A percentile compares a stretch with the other conserved stretches of the same genome.
phyloP scores from a whole-genome alignment of 805 yeast genomes.

The Candida parachauliodes region DNA sequence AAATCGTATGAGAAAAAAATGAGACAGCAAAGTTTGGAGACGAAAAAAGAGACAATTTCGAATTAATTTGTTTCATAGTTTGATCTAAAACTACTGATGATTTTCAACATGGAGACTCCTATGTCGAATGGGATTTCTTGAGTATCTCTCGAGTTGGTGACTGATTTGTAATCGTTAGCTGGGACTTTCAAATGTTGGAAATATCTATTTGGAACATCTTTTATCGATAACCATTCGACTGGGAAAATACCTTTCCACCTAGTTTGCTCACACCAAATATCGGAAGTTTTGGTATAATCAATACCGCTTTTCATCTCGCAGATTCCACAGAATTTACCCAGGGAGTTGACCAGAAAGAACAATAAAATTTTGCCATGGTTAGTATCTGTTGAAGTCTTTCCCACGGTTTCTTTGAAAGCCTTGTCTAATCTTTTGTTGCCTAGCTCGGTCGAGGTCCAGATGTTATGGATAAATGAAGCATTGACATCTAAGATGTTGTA shows the following conservation, averaged over 20 bases:
- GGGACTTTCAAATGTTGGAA: slow-evolving; percentile 45
- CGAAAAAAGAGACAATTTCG: neutral
- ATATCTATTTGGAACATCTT: slow-evolving; percentile 47
- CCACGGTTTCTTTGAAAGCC: slow-evolving; percentile 30
- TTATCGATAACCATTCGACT: slow-evolving; percentile 50
- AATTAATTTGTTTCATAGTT: slow-evolving; percentile 5
- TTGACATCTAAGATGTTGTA: slow-evolving; percentile 45
- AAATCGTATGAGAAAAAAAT: neutral
- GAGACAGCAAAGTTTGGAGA: neutral
- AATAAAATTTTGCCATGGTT: slow-evolving; percentile 37
- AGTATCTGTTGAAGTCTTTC: too few species aligned
- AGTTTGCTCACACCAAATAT: slow-evolving; percentile 45
- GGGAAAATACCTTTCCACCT: slow-evolving; percentile 53
- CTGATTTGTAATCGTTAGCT: slow-evolving; percentile 46
- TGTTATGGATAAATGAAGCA: slow-evolving; percentile 44
- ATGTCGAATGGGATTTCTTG: slow-evolving; percentile 51
- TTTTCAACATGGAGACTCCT: slow-evolving; percentile 45
- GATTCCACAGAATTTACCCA: slow-evolving; percentile 57
- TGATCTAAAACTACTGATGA: slow-evolving; percentile 30
- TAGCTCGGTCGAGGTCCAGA: slow-evolving; percentile 59
- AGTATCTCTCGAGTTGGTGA: slow-evolving; percentile 59
- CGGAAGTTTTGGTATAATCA: slow-evolving; percentile 34
- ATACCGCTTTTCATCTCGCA: slow-evolving; percentile 47
- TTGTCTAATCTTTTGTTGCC: slow-evolving; percentile 52
- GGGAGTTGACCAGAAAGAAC: slow-evolving; percentile 56